phyloP scores from a whole-genome alignment of 805 yeast genomes.

The Huiozyma naganishii region DNA sequence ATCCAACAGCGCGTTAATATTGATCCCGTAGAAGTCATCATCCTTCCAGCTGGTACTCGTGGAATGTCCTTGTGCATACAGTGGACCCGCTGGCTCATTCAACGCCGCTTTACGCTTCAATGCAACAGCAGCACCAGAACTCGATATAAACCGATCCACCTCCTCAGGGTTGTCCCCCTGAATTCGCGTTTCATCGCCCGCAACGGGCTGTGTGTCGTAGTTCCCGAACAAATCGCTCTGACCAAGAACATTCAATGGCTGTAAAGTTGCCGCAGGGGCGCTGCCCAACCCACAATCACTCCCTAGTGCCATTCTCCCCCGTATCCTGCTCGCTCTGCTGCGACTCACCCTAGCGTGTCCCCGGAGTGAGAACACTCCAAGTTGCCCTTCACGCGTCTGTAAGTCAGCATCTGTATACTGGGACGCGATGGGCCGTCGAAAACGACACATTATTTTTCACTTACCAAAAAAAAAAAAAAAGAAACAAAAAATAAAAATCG shows the following conservation, averaged over 20 bases:
- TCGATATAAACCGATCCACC: neutral
- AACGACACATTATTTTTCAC: too few relatives aligned
- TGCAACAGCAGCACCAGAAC: slow-evolving; percentile 1
- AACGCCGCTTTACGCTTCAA: neutral
- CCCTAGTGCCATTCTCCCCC: too few relatives aligned
- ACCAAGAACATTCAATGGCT: neutral
- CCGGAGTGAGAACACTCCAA: too few relatives aligned
- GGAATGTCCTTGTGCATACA: neutral
- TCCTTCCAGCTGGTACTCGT: slow-evolving; percentile 9
- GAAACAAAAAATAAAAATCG: too few relatives aligned
- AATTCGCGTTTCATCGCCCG: neutral
- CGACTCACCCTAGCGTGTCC: too few relatives aligned
- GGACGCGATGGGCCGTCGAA: too few relatives aligned
- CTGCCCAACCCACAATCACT: neutral
- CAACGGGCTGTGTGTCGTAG: neutral
- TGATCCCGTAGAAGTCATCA: slow-evolving; percentile 31
- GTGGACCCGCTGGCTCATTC: too few relatives aligned
- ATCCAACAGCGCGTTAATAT: slow-evolving; percentile 29
- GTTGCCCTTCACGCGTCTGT: too few relatives aligned
- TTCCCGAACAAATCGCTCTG: slow-evolving; percentile 1
- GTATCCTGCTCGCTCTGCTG: too few relatives aligned
- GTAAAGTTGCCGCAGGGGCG: neutral
- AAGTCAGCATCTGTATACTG: too few relatives aligned
- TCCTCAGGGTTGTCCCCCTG: neutral
- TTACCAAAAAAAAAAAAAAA: too few relatives aligned